Conservation (phyloP, 228 moss, liverwort and hornwort species). For the Sphagnum fallax region DNA sequence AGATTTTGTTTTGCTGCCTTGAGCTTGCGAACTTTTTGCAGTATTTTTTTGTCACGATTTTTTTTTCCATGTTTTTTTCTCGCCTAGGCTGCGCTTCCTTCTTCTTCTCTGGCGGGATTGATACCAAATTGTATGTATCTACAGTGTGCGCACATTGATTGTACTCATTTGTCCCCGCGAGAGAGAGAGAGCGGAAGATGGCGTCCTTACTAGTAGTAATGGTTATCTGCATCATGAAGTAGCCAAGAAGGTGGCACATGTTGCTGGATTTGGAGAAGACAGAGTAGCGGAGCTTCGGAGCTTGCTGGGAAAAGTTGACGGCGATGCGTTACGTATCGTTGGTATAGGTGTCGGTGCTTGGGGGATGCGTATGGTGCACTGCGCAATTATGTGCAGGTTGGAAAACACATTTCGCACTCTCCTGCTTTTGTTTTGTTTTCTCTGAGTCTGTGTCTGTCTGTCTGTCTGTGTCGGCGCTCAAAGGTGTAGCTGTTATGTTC, state of each 20-base stretch:
- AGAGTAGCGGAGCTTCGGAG: conserved; percentile 34
- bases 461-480: neutral
- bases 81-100: too few species aligned
- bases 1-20: too few species aligned
- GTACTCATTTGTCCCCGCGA: too few species aligned
- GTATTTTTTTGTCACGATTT: too few species aligned
- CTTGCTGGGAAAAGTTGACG: conserved; percentile 41
- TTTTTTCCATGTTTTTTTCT: too few species aligned
- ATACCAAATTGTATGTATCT: too few species aligned
- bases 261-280: conserved; percentile 9
- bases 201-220: too few species aligned
- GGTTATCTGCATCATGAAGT: too few species aligned
- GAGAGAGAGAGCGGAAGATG: neutral
- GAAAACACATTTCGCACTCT: neutral
- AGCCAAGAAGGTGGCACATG: neutral
- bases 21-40: too few species aligned
- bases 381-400: conserved; percentile 46
- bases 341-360: conserved; percentile 53
- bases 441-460: too few species aligned
- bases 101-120: conserved; percentile 1
- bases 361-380: conserved; percentile 46
- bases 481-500: neutral
- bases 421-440: neutral
- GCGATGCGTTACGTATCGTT: conserved; percentile 36
- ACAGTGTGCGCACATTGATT: neutral